Percentiles rank a stretch among this genome's conserved stretches.
Conservation (phyloP, 2,329 filamentous ascomycete genomes). For the Ophiostoma novo-ulmi region DNA sequence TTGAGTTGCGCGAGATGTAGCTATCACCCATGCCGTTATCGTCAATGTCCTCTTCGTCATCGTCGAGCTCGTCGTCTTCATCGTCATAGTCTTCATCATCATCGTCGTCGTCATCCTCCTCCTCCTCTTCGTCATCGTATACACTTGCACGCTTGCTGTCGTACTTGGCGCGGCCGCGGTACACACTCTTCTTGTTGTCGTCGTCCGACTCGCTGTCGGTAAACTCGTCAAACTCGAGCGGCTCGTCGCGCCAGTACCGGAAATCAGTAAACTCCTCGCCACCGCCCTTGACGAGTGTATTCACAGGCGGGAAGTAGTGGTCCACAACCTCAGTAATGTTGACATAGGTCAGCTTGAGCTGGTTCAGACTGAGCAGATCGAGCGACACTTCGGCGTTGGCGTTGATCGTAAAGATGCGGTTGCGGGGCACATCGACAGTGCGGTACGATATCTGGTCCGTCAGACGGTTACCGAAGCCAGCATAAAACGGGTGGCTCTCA, state of each 20-base stretch:
- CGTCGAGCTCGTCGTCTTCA: constrained; percentile 39
- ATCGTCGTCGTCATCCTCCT: constrained; percentile 38
- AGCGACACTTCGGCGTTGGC: constrained; percentile 92
- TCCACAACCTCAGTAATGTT: constrained; percentile 96
- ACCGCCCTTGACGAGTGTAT: constrained; percentile 77
- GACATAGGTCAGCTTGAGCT: constrained; percentile 93
- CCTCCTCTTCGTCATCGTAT: constrained; percentile 31
- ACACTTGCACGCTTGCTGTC: constrained; percentile 11
- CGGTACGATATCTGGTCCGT: constrained; percentile 96
- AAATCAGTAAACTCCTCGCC: constrained; percentile 97
- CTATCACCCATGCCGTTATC: constrained; percentile 44
- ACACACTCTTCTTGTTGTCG: constrained; percentile 31
- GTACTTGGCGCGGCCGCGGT: constrained; percentile 13
- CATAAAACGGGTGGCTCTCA: constrained; percentile 81
- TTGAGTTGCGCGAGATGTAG: constrained; percentile 39
- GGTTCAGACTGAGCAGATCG: constrained; percentile 84
- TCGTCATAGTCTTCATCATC: constrained; percentile 42
- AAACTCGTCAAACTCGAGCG: constrained; percentile 82
- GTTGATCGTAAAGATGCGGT: constrained; percentile 94
- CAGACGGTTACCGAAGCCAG: constrained; percentile 91
- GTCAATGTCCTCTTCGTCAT: constrained; percentile 40
- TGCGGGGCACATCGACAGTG: constrained; percentile 89
- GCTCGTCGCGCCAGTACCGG: constrained; percentile 86
- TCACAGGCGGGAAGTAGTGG: constrained; percentile 93
- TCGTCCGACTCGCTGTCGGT: constrained; percentile 70